Percentiles rank a stretch among this genome's conserved stretches.
Conservation (phyloP, 495 filamentous ascomycete species). For the Bacidia rubella region DNA sequence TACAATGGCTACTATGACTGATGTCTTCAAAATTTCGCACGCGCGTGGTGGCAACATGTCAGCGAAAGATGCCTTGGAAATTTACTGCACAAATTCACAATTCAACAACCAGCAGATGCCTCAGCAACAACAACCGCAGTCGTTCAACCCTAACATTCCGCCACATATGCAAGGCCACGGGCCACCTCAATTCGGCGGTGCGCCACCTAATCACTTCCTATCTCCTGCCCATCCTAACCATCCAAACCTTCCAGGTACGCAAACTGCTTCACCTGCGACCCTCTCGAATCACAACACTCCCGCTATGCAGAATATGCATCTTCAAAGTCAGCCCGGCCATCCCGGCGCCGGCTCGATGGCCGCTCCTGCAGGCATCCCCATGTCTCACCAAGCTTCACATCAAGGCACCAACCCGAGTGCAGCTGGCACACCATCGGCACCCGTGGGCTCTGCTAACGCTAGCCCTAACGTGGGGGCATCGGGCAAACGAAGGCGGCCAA, state of each 20-base stretch:
- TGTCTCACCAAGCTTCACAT: conserved; percentile 61
- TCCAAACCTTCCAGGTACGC: conserved; percentile 33
- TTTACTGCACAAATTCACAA: conserved; percentile 9
- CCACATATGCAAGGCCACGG: conserved; percentile 2
- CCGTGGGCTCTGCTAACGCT: conserved; percentile 63
- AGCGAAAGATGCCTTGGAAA: neutral
- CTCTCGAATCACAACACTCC: conserved; percentile 15
- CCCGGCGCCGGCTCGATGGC: conserved; percentile 2
- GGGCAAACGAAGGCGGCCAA: conserved; percentile 61
- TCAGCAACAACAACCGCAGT: conserved; percentile 24
- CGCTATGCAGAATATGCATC: conserved; percentile 20
- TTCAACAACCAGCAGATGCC: conserved; percentile 19
- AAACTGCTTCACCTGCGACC: conserved; percentile 32
- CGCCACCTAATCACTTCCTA: conserved; percentile 33
- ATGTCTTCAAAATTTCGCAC: conserved; percentile 49
- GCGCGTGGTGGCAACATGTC: conserved; percentile 27
- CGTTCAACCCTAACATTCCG: conserved; percentile 11
- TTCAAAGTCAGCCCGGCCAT: conserved; percentile 30
- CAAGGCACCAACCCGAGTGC: conserved; percentile 44
- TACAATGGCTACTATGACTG: conserved; percentile 60
- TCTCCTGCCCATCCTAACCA: conserved; percentile 36
- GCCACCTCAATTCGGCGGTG: conserved; percentile 23
- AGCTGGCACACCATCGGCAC: conserved; percentile 34
- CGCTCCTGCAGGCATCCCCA: conserved; percentile 30
- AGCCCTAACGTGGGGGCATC: conserved; percentile 60